These are phyloP conservation scores for Colletotrichum sp. DNA, from an alignment of 2,329 filamentous ascomycete genomes.

Conservation along the genomic window DNA sequence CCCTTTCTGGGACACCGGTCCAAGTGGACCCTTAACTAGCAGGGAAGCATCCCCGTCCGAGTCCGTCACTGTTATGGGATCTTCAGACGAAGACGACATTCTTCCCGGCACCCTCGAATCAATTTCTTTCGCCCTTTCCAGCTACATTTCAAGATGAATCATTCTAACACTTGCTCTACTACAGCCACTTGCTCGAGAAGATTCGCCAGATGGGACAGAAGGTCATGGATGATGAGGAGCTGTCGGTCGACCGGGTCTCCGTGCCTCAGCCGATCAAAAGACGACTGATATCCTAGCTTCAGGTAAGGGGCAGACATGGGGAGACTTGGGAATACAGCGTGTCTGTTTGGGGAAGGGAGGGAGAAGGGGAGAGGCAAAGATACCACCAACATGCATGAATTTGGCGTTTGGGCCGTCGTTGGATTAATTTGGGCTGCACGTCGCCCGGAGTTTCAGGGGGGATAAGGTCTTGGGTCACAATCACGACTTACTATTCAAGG, in stretches of 20 bases:
- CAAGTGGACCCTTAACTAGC: constrained; percentile 9
- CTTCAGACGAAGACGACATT: neutral
- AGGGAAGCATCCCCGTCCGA: constrained; percentile 1
- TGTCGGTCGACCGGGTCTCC: constrained; percentile 34
- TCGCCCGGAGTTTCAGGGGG: neutral
- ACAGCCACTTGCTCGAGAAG: constrained; percentile 61
- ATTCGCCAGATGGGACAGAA: constrained; percentile 52
- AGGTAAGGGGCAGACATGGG: neutral
- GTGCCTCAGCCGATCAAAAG: constrained; percentile 52
- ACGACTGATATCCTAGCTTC: constrained; percentile 41
- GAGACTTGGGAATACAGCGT: neutral
- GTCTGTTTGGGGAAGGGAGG: neutral
- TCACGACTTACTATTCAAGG: neutral
- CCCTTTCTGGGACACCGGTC: constrained; percentile 11
- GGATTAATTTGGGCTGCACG: neutral
- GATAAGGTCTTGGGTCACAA: neutral
- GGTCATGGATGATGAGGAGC: constrained; percentile 34
- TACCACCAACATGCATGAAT: neutral
- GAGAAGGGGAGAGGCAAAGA: neutral
- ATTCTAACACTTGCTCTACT: constrained; percentile 32
- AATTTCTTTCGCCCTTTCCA: neutral
- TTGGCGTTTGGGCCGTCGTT: neutral
- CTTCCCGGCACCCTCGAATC: neutral
- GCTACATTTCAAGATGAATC: constrained; percentile 30
- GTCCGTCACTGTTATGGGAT: neutral